Base-by-base conservation (phyloP, 331 rosid species). In the Prunus yedoensis region DNA sequence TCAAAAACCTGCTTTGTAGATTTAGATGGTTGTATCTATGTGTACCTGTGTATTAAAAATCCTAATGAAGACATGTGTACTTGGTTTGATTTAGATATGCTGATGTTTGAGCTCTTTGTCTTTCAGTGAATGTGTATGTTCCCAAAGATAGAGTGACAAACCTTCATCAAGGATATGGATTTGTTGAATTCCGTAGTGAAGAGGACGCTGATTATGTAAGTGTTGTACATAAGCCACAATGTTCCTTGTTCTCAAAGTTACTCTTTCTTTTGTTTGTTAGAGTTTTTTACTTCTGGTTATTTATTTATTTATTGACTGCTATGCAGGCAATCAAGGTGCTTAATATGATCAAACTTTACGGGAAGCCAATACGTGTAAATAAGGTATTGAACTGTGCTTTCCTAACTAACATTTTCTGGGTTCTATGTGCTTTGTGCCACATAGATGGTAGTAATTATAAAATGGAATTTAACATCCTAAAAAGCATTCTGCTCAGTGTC, bases 131-230 rank as follows among this genome's bases (percentile, higher is more conserved):
- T 85, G 99, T 95, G 59, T 95, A 95, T 74, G 99, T 95, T 78
- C 97, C 99, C 4, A 95, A 95, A 78, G 99, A 95, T 75, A 92
- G 99, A 81, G 99, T 95, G 15, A 92, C 96, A 17, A 90, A 87
- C 76, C 92, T 90, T 35, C 99, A 92, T 82, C 98, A 95, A 84
- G 99, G 99, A 58, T 95, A 95, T 81, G 98, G 99, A 38, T 95
- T 95, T 72, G 92, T 95, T 49, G 99, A 95, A 76, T 92, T 95
- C 62, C 89, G 98, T 11, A 92, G 94, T 28, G 99, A 95, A 85
- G 99, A 95, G 83, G 99, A 95, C 79, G 98, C 98, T 67, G 99
- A 95, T 60, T 73, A 92, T 50, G 99, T 92, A 83, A 71, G 87
- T 78, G 27, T 54, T 74, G 10, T 35, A 2, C 7, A 20, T 50